A percentile compares a stretch with the other conserved stretches of the same genome.
Conservation (phyloP, 257 asterid species). For the Fraxinus pennsylvanica region DNA sequence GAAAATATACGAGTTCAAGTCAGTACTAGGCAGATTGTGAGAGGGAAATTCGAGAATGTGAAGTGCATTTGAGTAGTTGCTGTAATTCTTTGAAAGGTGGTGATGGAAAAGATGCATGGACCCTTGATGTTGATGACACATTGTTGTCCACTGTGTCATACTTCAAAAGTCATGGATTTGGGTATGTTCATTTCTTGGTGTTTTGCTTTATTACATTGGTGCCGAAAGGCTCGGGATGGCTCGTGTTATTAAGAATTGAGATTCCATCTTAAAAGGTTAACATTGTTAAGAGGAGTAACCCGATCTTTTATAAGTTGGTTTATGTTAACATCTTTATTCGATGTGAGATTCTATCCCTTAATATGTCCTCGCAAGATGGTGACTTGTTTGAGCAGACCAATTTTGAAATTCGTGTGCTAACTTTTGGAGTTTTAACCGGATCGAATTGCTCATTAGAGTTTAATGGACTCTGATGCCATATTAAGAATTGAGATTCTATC, state of each 20-base stretch:
- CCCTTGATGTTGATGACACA: constrained; percentile 54
- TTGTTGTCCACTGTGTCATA: constrained; percentile 45
- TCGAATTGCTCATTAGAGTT: too few relatives aligned
- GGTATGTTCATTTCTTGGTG: constrained; percentile 23
- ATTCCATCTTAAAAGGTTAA: too few relatives aligned
- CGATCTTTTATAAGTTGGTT: too few relatives aligned
- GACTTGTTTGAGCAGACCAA: too few relatives aligned
- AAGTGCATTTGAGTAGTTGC: constrained; percentile 32
- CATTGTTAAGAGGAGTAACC: too few relatives aligned
- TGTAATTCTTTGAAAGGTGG: constrained; percentile 35
- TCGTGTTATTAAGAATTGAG: not conserved
- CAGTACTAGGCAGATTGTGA: constrained; percentile 42
- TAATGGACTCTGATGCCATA: too few relatives aligned
- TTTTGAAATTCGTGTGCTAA: too few relatives aligned
- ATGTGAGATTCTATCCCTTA: too few relatives aligned
- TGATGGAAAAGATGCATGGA: constrained; percentile 53
- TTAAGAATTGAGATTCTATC: too few relatives aligned
- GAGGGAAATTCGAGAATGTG: constrained; percentile 42
- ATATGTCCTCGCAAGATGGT: too few relatives aligned
- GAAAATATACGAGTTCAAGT: constrained; percentile 50
- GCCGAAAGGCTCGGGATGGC: not conserved
- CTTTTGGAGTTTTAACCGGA: too few relatives aligned
- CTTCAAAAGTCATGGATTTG: constrained; percentile 42
- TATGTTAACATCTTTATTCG: too few relatives aligned
- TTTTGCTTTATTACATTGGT: not conserved